A percentile compares a stretch with the other conserved stretches of the same genome.
Conservation (phyloP, 1,284 basidiomycete species). For the Boletus semigastroideus region DNA sequence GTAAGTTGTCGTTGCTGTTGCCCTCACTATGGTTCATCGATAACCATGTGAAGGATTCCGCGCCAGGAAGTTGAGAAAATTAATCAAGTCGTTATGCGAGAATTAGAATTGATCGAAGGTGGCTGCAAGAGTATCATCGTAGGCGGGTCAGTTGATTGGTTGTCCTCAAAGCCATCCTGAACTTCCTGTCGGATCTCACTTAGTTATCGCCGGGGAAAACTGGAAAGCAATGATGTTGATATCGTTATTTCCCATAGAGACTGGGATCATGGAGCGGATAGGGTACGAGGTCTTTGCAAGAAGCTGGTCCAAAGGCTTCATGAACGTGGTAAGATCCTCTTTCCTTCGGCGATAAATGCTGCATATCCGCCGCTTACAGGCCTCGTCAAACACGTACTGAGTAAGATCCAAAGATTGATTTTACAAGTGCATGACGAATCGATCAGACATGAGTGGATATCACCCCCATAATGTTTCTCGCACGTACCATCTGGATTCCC, state of each 20-base stretch:
- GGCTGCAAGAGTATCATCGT: constrained; percentile 68
- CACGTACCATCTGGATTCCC: constrained; percentile 57
- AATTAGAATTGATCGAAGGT: constrained; percentile 53
- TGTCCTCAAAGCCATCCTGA: constrained; percentile 1
- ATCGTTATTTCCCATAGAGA: constrained; percentile 74
- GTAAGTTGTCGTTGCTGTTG: constrained; percentile 15
- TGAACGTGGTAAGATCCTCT: constrained; percentile 44
- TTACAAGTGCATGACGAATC: constrained; percentile 12
- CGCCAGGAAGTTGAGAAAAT: constrained; percentile 71
- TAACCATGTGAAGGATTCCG: constrained; percentile 48
- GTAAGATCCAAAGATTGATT: constrained; percentile 39
- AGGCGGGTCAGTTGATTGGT: constrained; percentile 55
- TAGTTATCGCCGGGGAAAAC: constrained; percentile 77
- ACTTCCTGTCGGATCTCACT: neutral
- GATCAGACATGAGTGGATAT: constrained; percentile 54
- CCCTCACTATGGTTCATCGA: neutral
- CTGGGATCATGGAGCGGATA: constrained; percentile 37
- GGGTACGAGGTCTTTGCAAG: constrained; percentile 51
- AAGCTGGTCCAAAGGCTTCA: constrained; percentile 53
- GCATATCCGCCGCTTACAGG: constrained; percentile 36
- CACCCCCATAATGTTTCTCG: constrained; percentile 53
- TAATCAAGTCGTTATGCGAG: constrained; percentile 50
- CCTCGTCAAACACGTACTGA: constrained; percentile 66
- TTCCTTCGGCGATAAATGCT: neutral
- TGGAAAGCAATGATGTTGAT: constrained; percentile 73